These are phyloP conservation scores for Fusarium devonianum DNA, from an alignment of 2,329 filamentous ascomycete genomes.

Conservation along the genomic window DNA sequence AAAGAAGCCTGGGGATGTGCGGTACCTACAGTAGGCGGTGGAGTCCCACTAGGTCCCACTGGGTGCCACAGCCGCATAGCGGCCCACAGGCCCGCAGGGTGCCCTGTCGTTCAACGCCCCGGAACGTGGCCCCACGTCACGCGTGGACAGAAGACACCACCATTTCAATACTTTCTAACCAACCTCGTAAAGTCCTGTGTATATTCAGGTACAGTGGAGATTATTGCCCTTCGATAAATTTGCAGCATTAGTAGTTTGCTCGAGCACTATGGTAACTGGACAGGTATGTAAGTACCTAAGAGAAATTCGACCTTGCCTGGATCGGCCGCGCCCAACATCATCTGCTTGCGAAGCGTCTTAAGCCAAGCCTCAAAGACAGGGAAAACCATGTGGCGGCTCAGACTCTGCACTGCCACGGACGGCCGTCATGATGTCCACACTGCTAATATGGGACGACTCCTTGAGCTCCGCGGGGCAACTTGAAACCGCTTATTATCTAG, in stretches of 20 bases:
- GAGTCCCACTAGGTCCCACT: no score
- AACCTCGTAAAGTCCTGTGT: no score
- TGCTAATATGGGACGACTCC: not conserved
- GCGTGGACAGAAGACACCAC: no score
- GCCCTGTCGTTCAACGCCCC: constrained; percentile 18
- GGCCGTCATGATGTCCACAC: constrained; percentile 17
- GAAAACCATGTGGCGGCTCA: constrained; percentile 6
- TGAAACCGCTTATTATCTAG: not conserved
- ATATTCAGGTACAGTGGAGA: no score
- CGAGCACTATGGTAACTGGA: no score
- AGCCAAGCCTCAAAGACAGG: constrained; percentile 21
- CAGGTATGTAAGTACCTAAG: not conserved
- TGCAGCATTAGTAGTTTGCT: no score
- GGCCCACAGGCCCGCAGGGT: constrained; percentile 8
- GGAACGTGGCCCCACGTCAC: constrained; percentile 14
- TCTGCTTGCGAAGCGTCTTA: constrained; percentile 24
- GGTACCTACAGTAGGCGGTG: constrained; percentile 27
- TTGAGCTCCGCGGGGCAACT: not conserved
- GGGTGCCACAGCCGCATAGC: constrained; percentile 39
- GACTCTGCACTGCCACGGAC: constrained; percentile 34
- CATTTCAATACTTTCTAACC: not conserved
- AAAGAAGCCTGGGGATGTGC: constrained; percentile 8
- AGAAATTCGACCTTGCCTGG: not conserved
- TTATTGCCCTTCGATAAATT: no score
- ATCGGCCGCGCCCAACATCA: constrained; percentile 8